Evolutionary conservation across 2,329 filamentous ascomycete species (phyloP).

Genomic region (Coniosporium tulheliwenetii): DNA sequence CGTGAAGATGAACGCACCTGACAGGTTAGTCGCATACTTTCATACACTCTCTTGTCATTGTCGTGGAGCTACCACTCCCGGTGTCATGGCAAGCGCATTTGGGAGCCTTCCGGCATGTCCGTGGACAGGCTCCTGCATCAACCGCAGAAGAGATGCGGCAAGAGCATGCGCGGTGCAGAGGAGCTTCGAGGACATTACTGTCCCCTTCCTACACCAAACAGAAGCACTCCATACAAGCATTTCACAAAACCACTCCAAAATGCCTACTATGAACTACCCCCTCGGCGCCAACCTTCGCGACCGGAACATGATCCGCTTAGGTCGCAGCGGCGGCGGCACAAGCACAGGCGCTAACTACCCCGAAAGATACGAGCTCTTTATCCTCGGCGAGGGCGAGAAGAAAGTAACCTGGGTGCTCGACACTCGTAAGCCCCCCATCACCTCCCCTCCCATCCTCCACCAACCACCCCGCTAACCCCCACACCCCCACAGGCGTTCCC

Average conservation of each 20-base stretch:
- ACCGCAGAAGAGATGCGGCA: conserved; percentile 1
- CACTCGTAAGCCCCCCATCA: conserved; percentile 51
- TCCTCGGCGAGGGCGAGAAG: conserved; percentile 77
- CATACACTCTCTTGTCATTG: conserved; percentile 1
- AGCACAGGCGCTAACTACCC: conserved; percentile 10
- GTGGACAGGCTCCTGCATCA: conserved; percentile 2
- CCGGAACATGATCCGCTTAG: neutral
- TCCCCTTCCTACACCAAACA: neutral
- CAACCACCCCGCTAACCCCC: neutral
- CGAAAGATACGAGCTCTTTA: conserved; percentile 78
- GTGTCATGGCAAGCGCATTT: too few species aligned
- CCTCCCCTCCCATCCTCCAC: neutral
- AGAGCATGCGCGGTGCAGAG: too few species aligned
- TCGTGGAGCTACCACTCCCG: neutral
- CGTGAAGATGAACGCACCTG: conserved; percentile 35
- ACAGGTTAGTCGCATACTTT: conserved; percentile 26
- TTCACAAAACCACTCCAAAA: conserved; percentile 2
- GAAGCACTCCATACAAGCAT: neutral
- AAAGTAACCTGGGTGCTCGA: conserved; percentile 83
- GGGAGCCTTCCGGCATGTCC: conserved; percentile 1
- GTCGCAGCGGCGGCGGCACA: neutral
- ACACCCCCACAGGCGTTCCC: conserved; percentile 51
- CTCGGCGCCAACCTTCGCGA: neutral
- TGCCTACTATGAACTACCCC: conserved; percentile 7
- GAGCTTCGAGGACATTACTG: neutral